Base-by-base conservation (phyloP, 768 basidiomycete species). In the Erythrobasidium yunnanense region DNA sequence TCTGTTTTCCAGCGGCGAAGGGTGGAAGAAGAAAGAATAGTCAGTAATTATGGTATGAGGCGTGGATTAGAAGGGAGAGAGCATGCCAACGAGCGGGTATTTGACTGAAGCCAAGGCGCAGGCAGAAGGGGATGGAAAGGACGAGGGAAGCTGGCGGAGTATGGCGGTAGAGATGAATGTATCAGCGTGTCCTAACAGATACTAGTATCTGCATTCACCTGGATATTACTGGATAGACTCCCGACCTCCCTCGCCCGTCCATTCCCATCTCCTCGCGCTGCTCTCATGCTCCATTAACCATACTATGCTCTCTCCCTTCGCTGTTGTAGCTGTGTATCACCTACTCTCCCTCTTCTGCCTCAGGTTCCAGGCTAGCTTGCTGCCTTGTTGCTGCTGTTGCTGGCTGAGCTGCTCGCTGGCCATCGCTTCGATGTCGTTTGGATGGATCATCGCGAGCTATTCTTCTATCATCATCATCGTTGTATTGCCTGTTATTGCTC, bases 331-430 rank as follows among this genome's bases (percentile, higher is more conserved):
- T n/a, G n/a, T n/a, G n/a, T n/a, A n/a, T n/a, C 29, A 60, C 57
- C 47, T 25, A 60, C 57, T 60, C 57, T 60, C 57, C 57, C 47
- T 60, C 57, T 60, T 60, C 57, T 20, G 57, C 38, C 23, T 34
- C 23, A 25, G 7, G 23, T n/a, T 60, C 34, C 15, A 23, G 34
- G 38, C 11, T 27, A 23, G 15, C 25, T 52, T 27, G 4, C 8
- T 20, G 42, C 15, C 38, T 34, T 60, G 57, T 29, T 35, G 42
- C 57, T 47, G 25, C 55, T 57, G 57, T 11, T 60, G 57, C 57
- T 7, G 57, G 4, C 42, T 23, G 23, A 4, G 20, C 54, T 8
- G 54, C 34, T 34, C 33, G 33, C n/a, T 25, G 13, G 2, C 25
- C 54, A 7, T 32, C 5, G 7, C 33, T 34, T 2, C 33, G 57